phyloP scores from a whole-genome alignment of 306 rosid species.

The Phaseolus lunatus region DNA sequence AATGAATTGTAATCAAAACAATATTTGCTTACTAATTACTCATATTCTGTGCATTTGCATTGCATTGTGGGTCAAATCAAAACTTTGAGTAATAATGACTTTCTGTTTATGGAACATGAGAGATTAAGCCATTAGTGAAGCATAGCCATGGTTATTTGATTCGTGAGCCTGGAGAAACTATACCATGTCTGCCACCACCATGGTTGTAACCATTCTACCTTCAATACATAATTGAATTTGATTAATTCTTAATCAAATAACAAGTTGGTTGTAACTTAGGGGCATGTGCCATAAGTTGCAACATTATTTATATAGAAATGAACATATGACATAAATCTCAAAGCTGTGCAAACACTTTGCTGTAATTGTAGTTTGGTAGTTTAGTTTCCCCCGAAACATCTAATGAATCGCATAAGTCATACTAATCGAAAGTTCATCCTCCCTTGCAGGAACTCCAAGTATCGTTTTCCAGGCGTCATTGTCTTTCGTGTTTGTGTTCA shows the following conservation, averaged over 20 bases:
- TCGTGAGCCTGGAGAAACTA: background rate
- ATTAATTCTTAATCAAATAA: no score
- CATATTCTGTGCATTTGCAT: background rate
- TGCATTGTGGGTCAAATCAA: background rate
- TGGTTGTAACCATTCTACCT: no score
- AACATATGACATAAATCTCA: background rate
- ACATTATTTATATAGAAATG: background rate
- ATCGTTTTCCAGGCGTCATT: constrained; percentile 69
- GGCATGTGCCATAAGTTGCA: no score
- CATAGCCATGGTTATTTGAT: background rate
- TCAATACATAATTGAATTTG: background rate
- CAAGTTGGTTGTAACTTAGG: no score
- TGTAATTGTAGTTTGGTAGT: background rate
- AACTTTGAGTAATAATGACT: background rate
- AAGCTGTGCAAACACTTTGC: background rate
- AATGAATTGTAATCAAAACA: no score
- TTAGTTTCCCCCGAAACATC: background rate
- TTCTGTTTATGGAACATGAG: background rate
- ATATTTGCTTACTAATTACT: background rate
- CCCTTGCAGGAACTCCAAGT: constrained; percentile 52
- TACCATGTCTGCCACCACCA: no score
- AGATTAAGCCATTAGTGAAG: background rate
- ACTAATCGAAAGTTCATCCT: background rate
- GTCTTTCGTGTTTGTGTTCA: constrained; percentile 78
- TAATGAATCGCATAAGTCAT: background rate